These are phyloP conservation scores for Cryptosporidium bovis DNA, from an alignment of 169 alveolate genomes.

Conservation along the genomic window DNA sequence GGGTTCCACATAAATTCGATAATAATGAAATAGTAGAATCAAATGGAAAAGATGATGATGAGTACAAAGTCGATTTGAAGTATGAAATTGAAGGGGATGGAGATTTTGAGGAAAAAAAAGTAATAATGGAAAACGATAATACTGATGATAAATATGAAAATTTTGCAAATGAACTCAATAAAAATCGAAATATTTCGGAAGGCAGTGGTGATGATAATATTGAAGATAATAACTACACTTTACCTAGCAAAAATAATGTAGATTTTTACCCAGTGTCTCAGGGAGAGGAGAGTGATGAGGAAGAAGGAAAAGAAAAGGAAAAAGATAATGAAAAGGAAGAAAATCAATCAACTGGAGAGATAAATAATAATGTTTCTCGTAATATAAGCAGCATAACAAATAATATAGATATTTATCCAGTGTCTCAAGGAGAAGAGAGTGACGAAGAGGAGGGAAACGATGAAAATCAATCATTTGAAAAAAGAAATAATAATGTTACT, in stretches of 20 bases:
- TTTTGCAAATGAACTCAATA: neutral
- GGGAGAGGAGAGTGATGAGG: no score
- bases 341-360: neutral
- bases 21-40: slow-evolving; percentile 13
- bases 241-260: neutral
- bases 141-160: neutral
- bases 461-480: no score
- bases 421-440: no score
- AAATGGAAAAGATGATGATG: slow-evolving; percentile 3
- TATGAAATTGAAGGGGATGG: neutral
- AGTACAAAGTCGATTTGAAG: neutral
- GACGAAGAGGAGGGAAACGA: no score
- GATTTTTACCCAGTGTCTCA: no score
- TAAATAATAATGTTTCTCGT: no score
- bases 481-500: no score
- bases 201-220: neutral
- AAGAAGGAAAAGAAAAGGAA: neutral
- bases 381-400: no score
- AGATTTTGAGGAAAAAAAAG: slow-evolving; percentile 10
- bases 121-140: slow-evolving; percentile 19
- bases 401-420: no score
- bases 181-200: neutral
- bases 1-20: neutral
- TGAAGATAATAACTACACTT: neutral
- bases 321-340: neutral